Evolutionary conservation across 768 basidiomycete species (phyloP).

Genomic region (Pleurotus pulmonarius): DNA sequence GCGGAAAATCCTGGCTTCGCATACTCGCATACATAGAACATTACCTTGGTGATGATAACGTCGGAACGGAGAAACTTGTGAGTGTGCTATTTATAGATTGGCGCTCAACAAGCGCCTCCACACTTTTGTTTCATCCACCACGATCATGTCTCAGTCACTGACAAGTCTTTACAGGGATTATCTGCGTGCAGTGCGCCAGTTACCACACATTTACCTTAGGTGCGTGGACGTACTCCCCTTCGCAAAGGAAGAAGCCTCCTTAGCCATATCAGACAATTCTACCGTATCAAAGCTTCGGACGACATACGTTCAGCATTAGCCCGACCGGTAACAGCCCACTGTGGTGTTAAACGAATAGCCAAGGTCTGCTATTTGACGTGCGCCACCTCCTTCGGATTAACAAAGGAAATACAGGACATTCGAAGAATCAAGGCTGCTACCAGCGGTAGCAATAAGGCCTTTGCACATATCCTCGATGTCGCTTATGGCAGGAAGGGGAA

Average conservation of each 20-base stretch:
- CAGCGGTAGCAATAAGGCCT: slow-evolving; percentile 41
- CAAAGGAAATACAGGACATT: slow-evolving; percentile 39
- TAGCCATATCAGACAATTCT: slow-evolving; percentile 52
- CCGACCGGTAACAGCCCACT: slow-evolving; percentile 22
- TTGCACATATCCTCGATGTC: slow-evolving; percentile 55
- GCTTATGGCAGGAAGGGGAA: slow-evolving; percentile 79
- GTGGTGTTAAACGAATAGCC: slow-evolving; percentile 38
- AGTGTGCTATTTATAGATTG: too few relatives aligned
- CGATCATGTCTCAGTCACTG: slow-evolving; percentile 13
- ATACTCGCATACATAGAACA: neutral
- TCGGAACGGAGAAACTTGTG: neutral
- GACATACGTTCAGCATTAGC: slow-evolving; percentile 49
- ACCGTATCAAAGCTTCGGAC: slow-evolving; percentile 53
- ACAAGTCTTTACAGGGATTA: slow-evolving; percentile 37
- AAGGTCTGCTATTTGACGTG: slow-evolving; percentile 34
- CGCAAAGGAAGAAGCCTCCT: neutral
- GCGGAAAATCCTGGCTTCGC: slow-evolving; percentile 4
- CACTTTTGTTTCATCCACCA: too few relatives aligned
- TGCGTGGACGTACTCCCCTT: slow-evolving; percentile 12
- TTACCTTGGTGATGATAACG: neutral
- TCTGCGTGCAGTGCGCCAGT: slow-evolving; percentile 33
- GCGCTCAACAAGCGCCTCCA: too few relatives aligned
- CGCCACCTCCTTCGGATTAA: neutral
- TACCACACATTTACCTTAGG: slow-evolving; percentile 44
- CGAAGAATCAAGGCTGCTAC: slow-evolving; percentile 53